phyloP scores from a whole-genome alignment of 345 rosid genomes.

The Salix caprea region DNA sequence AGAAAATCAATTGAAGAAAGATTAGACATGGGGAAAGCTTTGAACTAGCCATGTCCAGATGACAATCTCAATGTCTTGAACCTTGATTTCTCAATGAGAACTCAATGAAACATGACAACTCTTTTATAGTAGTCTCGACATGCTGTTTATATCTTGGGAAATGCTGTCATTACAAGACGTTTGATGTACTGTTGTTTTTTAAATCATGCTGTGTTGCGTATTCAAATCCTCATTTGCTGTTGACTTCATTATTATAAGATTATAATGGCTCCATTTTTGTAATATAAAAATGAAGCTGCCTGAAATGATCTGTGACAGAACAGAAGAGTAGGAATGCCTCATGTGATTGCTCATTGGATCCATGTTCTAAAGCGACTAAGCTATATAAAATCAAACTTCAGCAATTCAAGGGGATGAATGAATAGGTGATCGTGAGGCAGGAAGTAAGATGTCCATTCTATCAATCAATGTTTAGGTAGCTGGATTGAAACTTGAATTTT shows the following conservation, averaged over 20 bases:
- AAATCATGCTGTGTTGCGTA: background rate
- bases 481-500: background rate
- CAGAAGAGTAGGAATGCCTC: background rate
- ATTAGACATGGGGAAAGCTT: slow-evolving; percentile 36
- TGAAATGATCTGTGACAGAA: background rate
- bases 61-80: background rate
- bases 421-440: background rate
- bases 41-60: slow-evolving; percentile 25
- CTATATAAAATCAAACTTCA: background rate
- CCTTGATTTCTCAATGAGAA: background rate
- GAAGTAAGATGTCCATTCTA: background rate
- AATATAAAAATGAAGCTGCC: background rate
- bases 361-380: no score
- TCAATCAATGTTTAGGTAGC: background rate
- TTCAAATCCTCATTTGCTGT: background rate
- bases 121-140: slow-evolving; percentile 9
- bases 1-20: slow-evolving; percentile 19
- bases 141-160: background rate
- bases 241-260: background rate
- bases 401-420: background rate
- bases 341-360: no score
- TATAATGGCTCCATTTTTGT: background rate
- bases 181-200: background rate
- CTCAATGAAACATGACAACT: background rate
- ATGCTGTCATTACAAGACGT: slow-evolving; percentile 1